Conservation (phyloP, 495 filamentous ascomycete species). For the Darksidea phi region DNA sequence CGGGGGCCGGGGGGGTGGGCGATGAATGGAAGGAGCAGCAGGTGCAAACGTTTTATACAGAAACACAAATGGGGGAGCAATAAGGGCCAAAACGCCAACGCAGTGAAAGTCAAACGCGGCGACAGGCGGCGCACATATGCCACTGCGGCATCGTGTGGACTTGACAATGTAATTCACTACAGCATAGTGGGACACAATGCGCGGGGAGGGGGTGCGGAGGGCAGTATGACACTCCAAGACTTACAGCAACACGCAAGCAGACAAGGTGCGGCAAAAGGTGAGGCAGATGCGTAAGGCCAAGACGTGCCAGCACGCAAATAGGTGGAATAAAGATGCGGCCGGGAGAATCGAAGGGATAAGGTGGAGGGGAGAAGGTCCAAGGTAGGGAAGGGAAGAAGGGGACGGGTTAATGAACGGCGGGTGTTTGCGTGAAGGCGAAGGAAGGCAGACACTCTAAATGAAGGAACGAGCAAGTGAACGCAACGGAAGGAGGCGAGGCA, state of each 20-base stretch:
- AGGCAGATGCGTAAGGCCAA: constrained; percentile 22
- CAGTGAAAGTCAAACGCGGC: too few relatives aligned
- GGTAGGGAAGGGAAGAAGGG: constrained; percentile 1
- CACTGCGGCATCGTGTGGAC: too few relatives aligned
- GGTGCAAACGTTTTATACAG: neutral
- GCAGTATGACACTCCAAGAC: constrained; percentile 16
- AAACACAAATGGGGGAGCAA: neutral
- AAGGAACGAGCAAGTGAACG: constrained; percentile 13
- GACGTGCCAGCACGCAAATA: constrained; percentile 32
- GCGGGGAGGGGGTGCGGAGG: neutral
- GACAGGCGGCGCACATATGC: too few relatives aligned
- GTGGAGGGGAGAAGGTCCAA: neutral
- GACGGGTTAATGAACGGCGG: constrained; percentile 14
- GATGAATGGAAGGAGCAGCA: constrained; percentile 1
- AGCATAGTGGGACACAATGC: constrained; percentile 25
- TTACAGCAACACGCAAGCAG: constrained; percentile 34
- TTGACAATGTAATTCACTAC: too few relatives aligned
- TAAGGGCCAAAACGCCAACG: too few relatives aligned
- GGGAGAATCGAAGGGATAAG: neutral
- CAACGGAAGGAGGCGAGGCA: constrained; percentile 6
- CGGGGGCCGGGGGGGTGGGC: too few relatives aligned
- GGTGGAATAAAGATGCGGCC: constrained; percentile 14
- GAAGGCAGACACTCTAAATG: constrained; percentile 24
- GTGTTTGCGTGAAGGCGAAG: constrained; percentile 1
- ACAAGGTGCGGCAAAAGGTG: constrained; percentile 13